Percentiles rank a stretch among this genome's conserved stretches.
Conservation (phyloP, 208 protist genomes). For the Lotmaria passim region DNA sequence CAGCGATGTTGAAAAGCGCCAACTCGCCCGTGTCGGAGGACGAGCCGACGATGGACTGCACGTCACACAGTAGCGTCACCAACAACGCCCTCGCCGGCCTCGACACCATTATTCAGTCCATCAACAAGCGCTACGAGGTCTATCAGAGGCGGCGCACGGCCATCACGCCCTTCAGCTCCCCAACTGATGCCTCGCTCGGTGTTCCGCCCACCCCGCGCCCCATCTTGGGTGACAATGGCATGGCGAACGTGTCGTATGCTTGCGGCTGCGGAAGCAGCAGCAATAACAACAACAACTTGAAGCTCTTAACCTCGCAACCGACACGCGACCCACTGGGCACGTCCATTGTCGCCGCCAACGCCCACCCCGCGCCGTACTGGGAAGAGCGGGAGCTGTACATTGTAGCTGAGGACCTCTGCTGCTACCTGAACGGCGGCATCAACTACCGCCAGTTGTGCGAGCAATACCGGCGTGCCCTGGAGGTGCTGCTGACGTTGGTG, state of each 20-base stretch:
- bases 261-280: not conserved
- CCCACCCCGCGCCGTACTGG: slow-evolving; percentile 41
- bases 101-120: slow-evolving; percentile 33
- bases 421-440: slow-evolving; percentile 78
- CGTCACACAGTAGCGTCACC: slow-evolving; percentile 19
- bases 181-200: not conserved
- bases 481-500: slow-evolving; percentile 55
- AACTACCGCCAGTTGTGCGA: slow-evolving; percentile 77
- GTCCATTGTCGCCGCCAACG: slow-evolving; percentile 10
- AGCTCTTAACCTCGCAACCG: slow-evolving; percentile 9
- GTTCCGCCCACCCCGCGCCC: slow-evolving; percentile 18
- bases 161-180: slow-evolving; percentile 28
- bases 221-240: slow-evolving; percentile 33
- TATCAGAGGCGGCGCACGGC: slow-evolving; percentile 34
- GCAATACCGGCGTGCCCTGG: slow-evolving; percentile 54
- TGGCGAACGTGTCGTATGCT: not conserved
- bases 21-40: slow-evolving; percentile 19
- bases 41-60: slow-evolving; percentile 19
- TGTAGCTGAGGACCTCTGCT: slow-evolving; percentile 67
- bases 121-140: slow-evolving; percentile 36
- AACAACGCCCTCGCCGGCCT: slow-evolving; percentile 14
- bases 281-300: not conserved
- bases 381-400: slow-evolving; percentile 76
- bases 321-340: not conserved
- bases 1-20: slow-evolving; percentile 11